These are phyloP conservation scores for Viola pubescens DNA, from an alignment of 441 rosid genomes.

Conservation along the genomic window DNA sequence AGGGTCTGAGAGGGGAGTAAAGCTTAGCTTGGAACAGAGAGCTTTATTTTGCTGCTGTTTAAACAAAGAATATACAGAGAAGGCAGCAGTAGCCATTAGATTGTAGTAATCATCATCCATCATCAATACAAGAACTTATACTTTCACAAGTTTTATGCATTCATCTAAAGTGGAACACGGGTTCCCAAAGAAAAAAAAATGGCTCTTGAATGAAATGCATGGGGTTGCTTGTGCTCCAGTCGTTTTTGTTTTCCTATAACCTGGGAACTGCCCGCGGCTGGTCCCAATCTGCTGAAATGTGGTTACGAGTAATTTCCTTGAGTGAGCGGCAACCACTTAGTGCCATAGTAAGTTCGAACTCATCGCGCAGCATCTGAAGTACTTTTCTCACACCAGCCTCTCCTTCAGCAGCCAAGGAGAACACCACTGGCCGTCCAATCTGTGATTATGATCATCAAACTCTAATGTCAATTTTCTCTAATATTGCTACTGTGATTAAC, in stretches of 20 bases:
- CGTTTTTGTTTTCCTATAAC: neutral
- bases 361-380: conserved; percentile 62
- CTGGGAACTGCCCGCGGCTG: neutral
- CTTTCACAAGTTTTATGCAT: neutral
- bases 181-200: neutral
- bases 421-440: conserved; percentile 71
- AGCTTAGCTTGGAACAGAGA: too few species aligned
- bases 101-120: neutral
- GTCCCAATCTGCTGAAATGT: conserved; percentile 51
- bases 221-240: neutral
- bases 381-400: conserved; percentile 66
- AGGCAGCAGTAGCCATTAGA: conserved; percentile 1
- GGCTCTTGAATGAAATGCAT: neutral
- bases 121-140: neutral
- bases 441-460: conserved; percentile 13
- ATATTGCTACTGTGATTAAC: neutral
- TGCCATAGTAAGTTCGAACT: conserved; percentile 79
- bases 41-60: neutral
- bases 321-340: conserved; percentile 64
- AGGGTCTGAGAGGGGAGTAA: too few species aligned
- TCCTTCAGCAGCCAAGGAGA: conserved; percentile 63
- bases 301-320: conserved; percentile 55
- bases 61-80: conserved; percentile 4
- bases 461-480: neutral
- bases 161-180: neutral